Base-by-base conservation (phyloP, 1,284 basidiomycete species). In the Meira nashicola region DNA sequence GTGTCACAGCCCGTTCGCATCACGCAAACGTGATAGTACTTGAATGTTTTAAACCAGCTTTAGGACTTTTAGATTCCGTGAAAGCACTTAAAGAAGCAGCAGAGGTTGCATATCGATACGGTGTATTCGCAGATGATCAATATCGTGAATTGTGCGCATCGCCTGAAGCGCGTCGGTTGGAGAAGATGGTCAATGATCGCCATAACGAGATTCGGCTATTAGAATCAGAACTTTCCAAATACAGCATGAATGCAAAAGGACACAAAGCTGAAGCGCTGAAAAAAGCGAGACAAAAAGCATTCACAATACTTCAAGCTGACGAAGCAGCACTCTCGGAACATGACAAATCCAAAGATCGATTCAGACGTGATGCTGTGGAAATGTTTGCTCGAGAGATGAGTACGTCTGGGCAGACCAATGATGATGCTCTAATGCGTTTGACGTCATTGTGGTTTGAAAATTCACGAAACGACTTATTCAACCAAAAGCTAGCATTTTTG, bases 361-460 rank as follows among this genome's bases (percentile, higher is more conserved):
- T 92, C 76, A 83, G 96, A 12, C 80, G 82, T 39, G 84, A 86
- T 50, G 88, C 92, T 0, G 82, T 95, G 50, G 82, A 84, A 54
- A 92, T 93, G 88, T 92, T 91, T 77, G 87, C 90, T 0, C 83
- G 82, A 17, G 86, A 87, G 57, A 81, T 98, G 44, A 79, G 83
- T 15, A 77, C 83, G 1, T 87, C 87, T 0, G 88, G 92, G 70
- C 79, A 80, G 1, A 87, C 86, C 65, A 89, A 96, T 73, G 86
- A 88, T 63, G 25, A 21, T 14, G 65, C 67, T 37, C 85, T 89
- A 5, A 88, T 92, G 51, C 85, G 90, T 5, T 82, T 98, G 40
- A 87, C 86, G 67, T 93, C 92, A 1, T 82, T 98, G 1, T 98
- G 94, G 94, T 87, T 97, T 62, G 85, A 87, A 10, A 89, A 92